Base-by-base conservation (phyloP, 2,329 filamentous ascomycete genomes). In the Colletotrichum sp. region DNA sequence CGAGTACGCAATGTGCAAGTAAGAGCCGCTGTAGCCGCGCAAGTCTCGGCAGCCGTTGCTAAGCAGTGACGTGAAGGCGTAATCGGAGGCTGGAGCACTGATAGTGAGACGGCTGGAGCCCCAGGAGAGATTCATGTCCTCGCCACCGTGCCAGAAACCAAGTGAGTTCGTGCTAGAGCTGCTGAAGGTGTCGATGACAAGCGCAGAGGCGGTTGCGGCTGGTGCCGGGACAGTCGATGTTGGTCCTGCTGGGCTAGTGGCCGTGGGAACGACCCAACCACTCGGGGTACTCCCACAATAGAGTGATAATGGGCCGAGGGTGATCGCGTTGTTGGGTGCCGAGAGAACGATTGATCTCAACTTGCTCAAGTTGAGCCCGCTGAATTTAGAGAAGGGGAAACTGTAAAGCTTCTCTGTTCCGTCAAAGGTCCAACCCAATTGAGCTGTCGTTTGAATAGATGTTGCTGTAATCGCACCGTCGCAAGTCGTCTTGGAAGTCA, bases 61-160 rank as follows among this genome's bases (percentile, higher is more conserved):
- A 13, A 93, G 81, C 73, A 93, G 90, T 8, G 91, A 91, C 79
- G 92, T 90, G 85, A 90, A 93, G 65, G 88, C 88, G 73, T 92
- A 88, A 79, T 93, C 92, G 10, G 79, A 72, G 81, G 72, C 78
- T 69, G 80, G 34, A 78, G 82, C 81, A 81, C 82, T 81, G 78
- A 86, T 44, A 75, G 87, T 90, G 77, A 94, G 84, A 76, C 86
- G 87, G 76, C 88, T 88, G 68, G 83, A 82, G n/a, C 86, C 85
- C 79, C 90, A 90, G 15, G 87, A 88, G 28, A 90, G 82, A 7
- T 83, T 85, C 80, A 93, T 88, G 18, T 94, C 92, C 63, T 92
- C 92, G n/a, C 87, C 87, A 12, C 93, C 93, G 81, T 94, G 92
- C 89, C 92, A 94, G 82, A 91, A 89, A 4, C 89, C 90, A 4